A percentile compares a stretch with the other conserved stretches of the same genome.
Evolutionary conservation across 768 basidiomycete species (phyloP).

Genomic region (Rhizopogon vinicolor): DNA sequence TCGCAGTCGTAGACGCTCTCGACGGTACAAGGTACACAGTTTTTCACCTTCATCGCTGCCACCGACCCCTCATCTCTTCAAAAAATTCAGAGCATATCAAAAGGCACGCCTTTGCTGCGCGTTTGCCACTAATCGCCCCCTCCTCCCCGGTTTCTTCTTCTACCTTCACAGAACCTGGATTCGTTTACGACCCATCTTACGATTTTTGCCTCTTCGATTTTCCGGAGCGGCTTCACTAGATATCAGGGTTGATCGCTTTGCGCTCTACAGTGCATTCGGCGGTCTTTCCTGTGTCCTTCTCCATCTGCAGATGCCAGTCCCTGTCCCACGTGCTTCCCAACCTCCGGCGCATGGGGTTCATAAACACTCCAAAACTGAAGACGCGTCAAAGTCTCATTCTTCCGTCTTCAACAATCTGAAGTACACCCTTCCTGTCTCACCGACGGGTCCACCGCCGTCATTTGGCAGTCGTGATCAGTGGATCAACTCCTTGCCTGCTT

Average conservation of each 20-base stretch:
- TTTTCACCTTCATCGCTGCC: conserved; percentile 2
- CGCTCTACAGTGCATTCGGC: conserved; percentile 39
- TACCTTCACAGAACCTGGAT: conserved; percentile 24
- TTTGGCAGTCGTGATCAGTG: conserved; percentile 68
- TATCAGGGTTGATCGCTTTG: conserved; percentile 33
- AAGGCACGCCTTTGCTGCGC: conserved; percentile 95
- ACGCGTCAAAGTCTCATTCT: conserved; percentile 29
- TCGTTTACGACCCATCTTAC: conserved; percentile 69
- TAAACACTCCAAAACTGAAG: conserved; percentile 50
- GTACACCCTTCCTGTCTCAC: conserved; percentile 55
- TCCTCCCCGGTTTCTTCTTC: conserved; percentile 20
- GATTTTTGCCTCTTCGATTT: conserved; percentile 41
- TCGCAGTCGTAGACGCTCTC: conserved; percentile 7
- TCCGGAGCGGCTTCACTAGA: conserved; percentile 38
- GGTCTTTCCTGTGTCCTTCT: conserved; percentile 35
- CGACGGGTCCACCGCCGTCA: conserved; percentile 57
- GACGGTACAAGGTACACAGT: conserved; percentile 12
- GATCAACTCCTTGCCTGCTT: conserved; percentile 66
- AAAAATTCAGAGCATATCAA: conserved; percentile 40
- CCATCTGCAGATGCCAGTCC: conserved; percentile 79
- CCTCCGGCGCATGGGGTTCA: conserved; percentile 58
- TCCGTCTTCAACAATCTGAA: conserved; percentile 49
- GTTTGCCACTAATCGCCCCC: conserved; percentile 53
- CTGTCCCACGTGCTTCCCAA: conserved; percentile 61
- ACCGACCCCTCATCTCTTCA: conserved; percentile 17